Evolutionary conservation across 495 filamentous ascomycete species (phyloP), one percentile per base, ranked within the genome.

Genomic region (Clavariopsis aquatica): DNA sequence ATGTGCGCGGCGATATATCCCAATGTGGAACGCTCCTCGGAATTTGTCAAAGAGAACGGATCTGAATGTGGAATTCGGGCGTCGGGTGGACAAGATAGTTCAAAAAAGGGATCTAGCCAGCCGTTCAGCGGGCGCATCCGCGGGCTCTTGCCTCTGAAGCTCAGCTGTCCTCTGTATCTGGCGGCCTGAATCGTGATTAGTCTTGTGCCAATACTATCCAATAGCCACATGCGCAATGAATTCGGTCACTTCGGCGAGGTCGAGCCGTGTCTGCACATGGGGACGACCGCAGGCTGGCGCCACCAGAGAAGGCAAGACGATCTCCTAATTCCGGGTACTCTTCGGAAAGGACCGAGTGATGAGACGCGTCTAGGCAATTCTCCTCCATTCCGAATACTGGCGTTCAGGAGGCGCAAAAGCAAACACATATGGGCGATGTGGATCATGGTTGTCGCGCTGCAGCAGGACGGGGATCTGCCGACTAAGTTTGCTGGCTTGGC

Each of bases 191-290:
- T 31, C 38, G 43, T 56, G 23, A 52, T 52, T 51, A 38, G 46
- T 57, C 41, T 27, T 24, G 12, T 22, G 52, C 52, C 47, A 27
- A 29, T 17, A 41, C 15, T 15, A 52, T 53, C 49, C 55, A 24
- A 65, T 65, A 65, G 36, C 49, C 13, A 46, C 20, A 20, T 28
- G 28, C 20, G 8, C 15, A 20, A 29, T 29, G 20, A 52, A 63
- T 64, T 57, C 43, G 61, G 52, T 46, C 47, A 66, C 56, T 59
- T 66, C 63, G 63, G 63, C 63, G 63, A 66, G 34, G 49, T 66
- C 46, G 22, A 57, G 27, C 62, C 54, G 53, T 24, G 31, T 51
- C 24, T 4, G 2, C 3, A 22, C 22, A 13, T 22, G 31, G 46
- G 1, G 10, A n/a, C 4, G 20, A 24, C 43, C 24, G 6, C 13